Conservation (phyloP, 139 green algal genomes). For the Trebouxia sp. region DNA sequence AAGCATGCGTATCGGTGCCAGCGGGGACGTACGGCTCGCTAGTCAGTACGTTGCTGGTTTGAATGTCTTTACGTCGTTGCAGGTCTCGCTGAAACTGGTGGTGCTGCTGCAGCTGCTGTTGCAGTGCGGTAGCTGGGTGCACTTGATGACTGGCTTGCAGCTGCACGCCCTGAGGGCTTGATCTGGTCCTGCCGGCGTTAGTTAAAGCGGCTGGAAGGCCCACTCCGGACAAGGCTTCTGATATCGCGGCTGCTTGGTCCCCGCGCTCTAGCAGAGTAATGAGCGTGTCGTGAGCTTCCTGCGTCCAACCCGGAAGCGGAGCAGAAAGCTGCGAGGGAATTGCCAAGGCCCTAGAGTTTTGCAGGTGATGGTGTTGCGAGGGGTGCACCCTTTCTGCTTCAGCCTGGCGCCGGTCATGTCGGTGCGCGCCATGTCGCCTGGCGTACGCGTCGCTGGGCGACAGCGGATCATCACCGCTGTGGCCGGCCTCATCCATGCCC, state of each 20-base stretch:
- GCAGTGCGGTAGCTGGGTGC: neutral
- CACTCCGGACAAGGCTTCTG: constrained; percentile 4
- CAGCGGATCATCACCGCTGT: constrained; percentile 13
- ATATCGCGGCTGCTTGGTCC: constrained; percentile 17
- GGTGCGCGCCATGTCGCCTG: neutral
- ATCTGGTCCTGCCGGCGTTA: neutral
- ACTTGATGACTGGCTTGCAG: neutral
- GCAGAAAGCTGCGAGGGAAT: neutral
- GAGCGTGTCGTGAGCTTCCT: constrained; percentile 1
- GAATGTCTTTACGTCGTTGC: neutral
- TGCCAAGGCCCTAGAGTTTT: neutral
- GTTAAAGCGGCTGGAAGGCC: neutral
- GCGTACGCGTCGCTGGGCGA: neutral
- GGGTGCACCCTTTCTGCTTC: neutral
- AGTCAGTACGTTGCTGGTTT: neutral
- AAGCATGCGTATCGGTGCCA: neutral
- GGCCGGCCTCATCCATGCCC: constrained; percentile 3
- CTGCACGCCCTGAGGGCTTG: neutral
- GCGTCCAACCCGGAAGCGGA: neutral
- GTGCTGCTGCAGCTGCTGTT: constrained; percentile 1
- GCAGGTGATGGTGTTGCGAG: neutral
- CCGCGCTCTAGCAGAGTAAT: neutral
- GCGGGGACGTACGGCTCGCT: neutral
- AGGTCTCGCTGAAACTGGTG: neutral
- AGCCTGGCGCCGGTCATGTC: neutral